Evolutionary conservation across 2,329 filamentous ascomycete species (phyloP), one percentile per base, ranked within the genome.

Genomic region (Cadophora luteo-olivacea): DNA sequence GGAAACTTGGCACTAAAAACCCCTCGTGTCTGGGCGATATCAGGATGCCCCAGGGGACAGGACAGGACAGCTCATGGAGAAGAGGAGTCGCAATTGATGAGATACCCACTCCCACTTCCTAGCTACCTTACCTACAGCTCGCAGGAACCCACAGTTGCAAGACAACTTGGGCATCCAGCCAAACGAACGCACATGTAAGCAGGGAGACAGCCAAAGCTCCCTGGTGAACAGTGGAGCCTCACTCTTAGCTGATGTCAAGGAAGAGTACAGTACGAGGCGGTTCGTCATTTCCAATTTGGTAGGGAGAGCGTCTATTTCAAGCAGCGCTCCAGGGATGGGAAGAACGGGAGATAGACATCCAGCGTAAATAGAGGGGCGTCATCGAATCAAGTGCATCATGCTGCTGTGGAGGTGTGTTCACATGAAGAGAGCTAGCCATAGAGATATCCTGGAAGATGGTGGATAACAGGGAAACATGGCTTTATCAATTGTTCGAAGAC

Each of bases 121-220:
- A 14, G 64, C 32, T 57, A 45, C 4, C 58, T 22, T 45, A 14
- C 55, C 32, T 57, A 45, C 4, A 45, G 41, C 32, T 32, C 33
- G 22, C 25, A 32, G 22, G 58, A n/a, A 38, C 22, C 67, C 69
- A 71, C 65, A 61, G n/a, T 67, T 64, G 14, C 48, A 62, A 64
- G 67, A 64, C 66, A 67, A 38, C 32, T 69, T 67, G 65, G 62
- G 67, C 67, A 69, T 62, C 66, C 61, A 69, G 57, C 62, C 64
- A 70, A 60, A 68, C 22, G 64, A 24, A 22, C 36, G 41, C 22
- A 19, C 36, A 6, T 32, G 16, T 45, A 16, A 45, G 41, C 41
- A 45, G 41, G 41, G 16, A 45, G 22, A 22, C n/a, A 11, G 36
- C 14, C 14, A 29, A 61, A 45, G 16, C 32, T n/a, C 16, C n/a